These are phyloP conservation scores for Cairneyella variabilis DNA, from an alignment of 495 filamentous ascomycete species.

Conservation along the genomic window DNA sequence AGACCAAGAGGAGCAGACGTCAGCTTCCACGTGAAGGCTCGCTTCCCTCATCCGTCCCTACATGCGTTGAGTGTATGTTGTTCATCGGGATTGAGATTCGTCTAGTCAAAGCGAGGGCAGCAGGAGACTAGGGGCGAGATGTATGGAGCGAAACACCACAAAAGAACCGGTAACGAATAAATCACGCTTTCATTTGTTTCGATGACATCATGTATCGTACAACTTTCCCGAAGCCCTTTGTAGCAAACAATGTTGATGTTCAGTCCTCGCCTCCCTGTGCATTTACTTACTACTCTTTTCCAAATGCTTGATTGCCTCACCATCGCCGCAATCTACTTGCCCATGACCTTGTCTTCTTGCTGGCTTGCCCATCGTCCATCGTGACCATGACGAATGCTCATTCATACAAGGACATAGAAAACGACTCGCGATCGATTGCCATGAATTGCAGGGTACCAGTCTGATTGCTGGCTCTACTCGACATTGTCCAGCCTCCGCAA, in stretches of 20 bases:
- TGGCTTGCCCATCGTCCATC: constrained; percentile 1
- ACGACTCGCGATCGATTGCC: background rate
- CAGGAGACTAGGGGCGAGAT: too few species aligned
- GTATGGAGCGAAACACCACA: too few species aligned
- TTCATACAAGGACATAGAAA: background rate
- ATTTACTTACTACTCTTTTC: too few species aligned
- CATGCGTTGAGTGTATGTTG: too few species aligned
- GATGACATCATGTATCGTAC: background rate
- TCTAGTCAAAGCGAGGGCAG: too few species aligned
- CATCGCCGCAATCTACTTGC: constrained; percentile 1
- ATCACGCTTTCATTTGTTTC: background rate
- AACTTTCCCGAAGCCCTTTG: background rate
- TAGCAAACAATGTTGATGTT: constrained; percentile 3
- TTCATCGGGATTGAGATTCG: too few species aligned
- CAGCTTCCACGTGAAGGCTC: too few species aligned
- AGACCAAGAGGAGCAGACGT: too few species aligned
- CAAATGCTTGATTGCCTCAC: background rate
- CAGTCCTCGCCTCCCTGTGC: background rate
- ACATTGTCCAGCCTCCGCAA: background rate
- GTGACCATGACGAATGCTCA: background rate
- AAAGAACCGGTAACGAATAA: too few species aligned
- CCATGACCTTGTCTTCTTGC: constrained; percentile 4
- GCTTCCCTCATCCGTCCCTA: too few species aligned
- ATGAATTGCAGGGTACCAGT: too few species aligned
- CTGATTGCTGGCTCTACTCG: background rate